These are phyloP conservation scores for Gnomoniopsis smithogilvyi DNA, from an alignment of 2,329 filamentous ascomycete genomes.

Conservation along the genomic window DNA sequence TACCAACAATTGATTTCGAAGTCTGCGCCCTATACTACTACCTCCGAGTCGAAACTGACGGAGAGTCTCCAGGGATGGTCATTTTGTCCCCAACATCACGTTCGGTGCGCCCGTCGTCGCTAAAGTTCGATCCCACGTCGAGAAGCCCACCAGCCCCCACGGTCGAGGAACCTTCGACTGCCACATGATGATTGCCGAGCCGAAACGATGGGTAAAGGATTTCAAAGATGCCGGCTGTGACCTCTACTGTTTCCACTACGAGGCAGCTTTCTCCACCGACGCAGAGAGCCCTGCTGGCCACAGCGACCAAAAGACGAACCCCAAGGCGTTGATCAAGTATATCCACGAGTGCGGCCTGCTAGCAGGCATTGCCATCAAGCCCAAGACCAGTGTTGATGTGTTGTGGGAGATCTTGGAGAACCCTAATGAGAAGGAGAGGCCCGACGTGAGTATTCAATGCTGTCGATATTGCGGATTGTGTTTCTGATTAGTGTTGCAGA, in stretches of 20 bases:
- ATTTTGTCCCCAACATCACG: conserved; percentile 98
- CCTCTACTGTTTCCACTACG: conserved; percentile 99
- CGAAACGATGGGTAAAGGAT: conserved; percentile 96
- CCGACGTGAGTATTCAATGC: conserved; percentile 68
- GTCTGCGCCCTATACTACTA: neutral
- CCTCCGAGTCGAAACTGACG: neutral
- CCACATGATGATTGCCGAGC: conserved; percentile 99
- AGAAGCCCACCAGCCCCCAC: conserved; percentile 63
- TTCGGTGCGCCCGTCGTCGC: conserved; percentile 94
- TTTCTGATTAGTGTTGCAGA: conserved; percentile 49
- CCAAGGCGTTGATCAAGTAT: conserved; percentile 81
- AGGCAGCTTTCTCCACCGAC: conserved; percentile 85
- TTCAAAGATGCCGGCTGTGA: conserved; percentile 94
- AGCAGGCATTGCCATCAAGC: conserved; percentile 94
- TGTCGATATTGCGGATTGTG: neutral
- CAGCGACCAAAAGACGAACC: conserved; percentile 71
- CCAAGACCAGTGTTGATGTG: conserved; percentile 84
- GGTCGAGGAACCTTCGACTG: conserved; percentile 96
- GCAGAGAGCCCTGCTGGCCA: conserved; percentile 73
- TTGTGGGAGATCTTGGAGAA: conserved; percentile 86
- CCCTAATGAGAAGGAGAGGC: conserved; percentile 68
- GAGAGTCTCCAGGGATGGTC: conserved; percentile 71
- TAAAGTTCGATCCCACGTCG: conserved; percentile 85
- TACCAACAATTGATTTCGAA: conserved; percentile 23
- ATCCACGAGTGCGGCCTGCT: conserved; percentile 87